Conservation (phyloP, 352 stramenopile genomes). For the Globisporangium irregulare region DNA sequence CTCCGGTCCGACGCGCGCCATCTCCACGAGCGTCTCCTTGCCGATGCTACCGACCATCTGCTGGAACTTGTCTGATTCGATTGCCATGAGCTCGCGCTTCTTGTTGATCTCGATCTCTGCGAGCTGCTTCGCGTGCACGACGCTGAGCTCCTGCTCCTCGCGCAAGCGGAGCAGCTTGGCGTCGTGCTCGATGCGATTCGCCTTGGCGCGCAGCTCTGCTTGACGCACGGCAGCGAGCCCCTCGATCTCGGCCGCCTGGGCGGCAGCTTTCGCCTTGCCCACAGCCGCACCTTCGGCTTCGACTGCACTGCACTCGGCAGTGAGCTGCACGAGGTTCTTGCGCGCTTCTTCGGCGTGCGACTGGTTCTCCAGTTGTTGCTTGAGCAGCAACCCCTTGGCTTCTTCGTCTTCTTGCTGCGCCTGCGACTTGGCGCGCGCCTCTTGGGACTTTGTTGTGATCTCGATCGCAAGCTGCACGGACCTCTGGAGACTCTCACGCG, state of each 20-base stretch:
- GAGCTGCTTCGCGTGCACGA: conserved; percentile 55
- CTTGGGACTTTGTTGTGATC: conserved; percentile 83
- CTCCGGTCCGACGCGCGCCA: conserved; percentile 67
- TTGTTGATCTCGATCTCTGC: conserved; percentile 67
- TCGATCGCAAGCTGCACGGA: conserved; percentile 82
- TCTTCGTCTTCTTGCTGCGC: conserved; percentile 83
- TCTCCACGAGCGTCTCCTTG: conserved; percentile 71
- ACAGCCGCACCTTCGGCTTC: conserved; percentile 67
- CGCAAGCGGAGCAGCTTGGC: conserved; percentile 46
- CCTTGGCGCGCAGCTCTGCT: conserved; percentile 59
- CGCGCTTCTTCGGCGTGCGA: conserved; percentile 63
- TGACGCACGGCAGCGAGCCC: conserved; percentile 66
- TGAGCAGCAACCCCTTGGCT: conserved; percentile 65
- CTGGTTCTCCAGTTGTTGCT: conserved; percentile 79
- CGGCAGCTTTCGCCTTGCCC: conserved; percentile 50
- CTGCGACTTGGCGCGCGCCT: conserved; percentile 71
- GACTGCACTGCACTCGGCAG: conserved; percentile 62
- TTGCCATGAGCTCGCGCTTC: conserved; percentile 76
- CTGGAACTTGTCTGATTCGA: conserved; percentile 81
- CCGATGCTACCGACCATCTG: conserved; percentile 77
- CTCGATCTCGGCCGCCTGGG: conserved; percentile 72
- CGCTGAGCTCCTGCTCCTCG: conserved; percentile 60
- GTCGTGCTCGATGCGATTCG: conserved; percentile 70
- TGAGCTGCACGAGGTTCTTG: conserved; percentile 76
- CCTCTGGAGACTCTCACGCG: conserved; percentile 74